Evolutionary conservation across 2,329 filamentous ascomycete species (phyloP).

Genomic region (Cladosporium phlei): DNA sequence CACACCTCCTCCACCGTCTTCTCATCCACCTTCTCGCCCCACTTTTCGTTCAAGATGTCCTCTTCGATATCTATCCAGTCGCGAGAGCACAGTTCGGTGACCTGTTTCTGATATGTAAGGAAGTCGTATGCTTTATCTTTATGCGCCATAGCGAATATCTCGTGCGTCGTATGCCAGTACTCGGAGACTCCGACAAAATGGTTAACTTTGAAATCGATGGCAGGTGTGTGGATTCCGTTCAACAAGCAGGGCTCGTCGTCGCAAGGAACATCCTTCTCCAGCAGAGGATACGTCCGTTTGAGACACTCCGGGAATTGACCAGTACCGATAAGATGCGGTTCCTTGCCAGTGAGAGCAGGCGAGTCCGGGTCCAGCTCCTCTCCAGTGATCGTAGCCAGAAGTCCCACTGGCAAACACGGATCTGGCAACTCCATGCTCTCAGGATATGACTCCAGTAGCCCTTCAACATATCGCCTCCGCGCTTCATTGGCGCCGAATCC

Average conservation of each 20-base stretch:
- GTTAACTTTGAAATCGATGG: constrained; percentile 95
- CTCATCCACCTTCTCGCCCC: constrained; percentile 67
- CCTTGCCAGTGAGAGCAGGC: constrained; percentile 28
- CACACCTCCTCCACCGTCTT: constrained; percentile 81
- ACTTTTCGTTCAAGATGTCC: constrained; percentile 61
- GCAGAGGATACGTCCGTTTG: constrained; percentile 71
- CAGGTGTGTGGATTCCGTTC: constrained; percentile 85
- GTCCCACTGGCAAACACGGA: constrained; percentile 77
- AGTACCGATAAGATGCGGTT: constrained; percentile 67
- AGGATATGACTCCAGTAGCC: constrained; percentile 63
- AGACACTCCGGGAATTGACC: constrained; percentile 84
- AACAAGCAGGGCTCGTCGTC: constrained; percentile 78
- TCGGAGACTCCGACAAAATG: constrained; percentile 97
- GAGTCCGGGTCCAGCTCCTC: constrained; percentile 42
- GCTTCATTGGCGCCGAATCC: constrained; percentile 97
- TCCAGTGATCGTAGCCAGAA: constrained; percentile 71
- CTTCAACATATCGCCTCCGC: constrained; percentile 74
- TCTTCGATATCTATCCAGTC: constrained; percentile 74
- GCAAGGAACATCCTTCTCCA: constrained; percentile 86
- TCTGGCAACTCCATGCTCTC: constrained; percentile 75
- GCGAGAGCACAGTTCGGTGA: constrained; percentile 77
- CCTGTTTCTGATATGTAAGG: constrained; percentile 78
- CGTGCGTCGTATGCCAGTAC: constrained; percentile 98
- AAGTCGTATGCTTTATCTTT: constrained; percentile 83
- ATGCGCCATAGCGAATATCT: constrained; percentile 75